These are phyloP conservation scores for Termitomyces sp. DNA, from an alignment of 768 basidiomycete species.

Conservation along the genomic window DNA sequence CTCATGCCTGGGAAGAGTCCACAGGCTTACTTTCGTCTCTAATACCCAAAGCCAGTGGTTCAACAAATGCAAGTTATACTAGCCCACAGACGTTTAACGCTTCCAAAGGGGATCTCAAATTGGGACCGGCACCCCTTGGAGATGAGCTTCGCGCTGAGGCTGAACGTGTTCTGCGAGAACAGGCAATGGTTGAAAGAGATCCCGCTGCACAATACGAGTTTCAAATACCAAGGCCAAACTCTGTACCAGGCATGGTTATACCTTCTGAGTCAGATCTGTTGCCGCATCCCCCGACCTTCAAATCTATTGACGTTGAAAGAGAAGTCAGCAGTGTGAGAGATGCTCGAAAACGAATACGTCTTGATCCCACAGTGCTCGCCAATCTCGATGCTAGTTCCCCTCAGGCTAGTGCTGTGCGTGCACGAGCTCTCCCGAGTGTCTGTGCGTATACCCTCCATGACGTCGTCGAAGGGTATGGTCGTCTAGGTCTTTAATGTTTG, in stretches of 20 bases:
- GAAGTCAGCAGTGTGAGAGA: slow-evolving; percentile 90
- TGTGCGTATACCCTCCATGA: slow-evolving; percentile 96
- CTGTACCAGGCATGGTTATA: slow-evolving; percentile 49
- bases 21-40: slow-evolving; percentile 81
- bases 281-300: slow-evolving; percentile 80
- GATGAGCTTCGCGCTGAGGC: slow-evolving; percentile 82
- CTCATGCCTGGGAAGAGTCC: slow-evolving; percentile 77
- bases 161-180: slow-evolving; percentile 73
- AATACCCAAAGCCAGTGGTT: slow-evolving; percentile 56
- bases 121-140: slow-evolving; percentile 75
- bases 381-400: slow-evolving; percentile 53
- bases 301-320: slow-evolving; percentile 80
- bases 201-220: slow-evolving; percentile 62
- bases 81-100: slow-evolving; percentile 73
- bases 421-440: slow-evolving; percentile 81
- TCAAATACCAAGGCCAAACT: slow-evolving; percentile 43
- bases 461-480: slow-evolving; percentile 82
- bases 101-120: slow-evolving; percentile 72
- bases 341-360: slow-evolving; percentile 83
- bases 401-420: slow-evolving; percentile 51
- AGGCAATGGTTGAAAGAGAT: slow-evolving; percentile 71
- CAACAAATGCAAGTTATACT: slow-evolving; percentile 37
- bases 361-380: slow-evolving; percentile 68
- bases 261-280: slow-evolving; percentile 70
- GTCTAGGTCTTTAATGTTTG: background rate